These are phyloP conservation scores for Nannochloropsis oceanica DNA, from an alignment of 108 stramenopile genomes.

Conservation along the genomic window DNA sequence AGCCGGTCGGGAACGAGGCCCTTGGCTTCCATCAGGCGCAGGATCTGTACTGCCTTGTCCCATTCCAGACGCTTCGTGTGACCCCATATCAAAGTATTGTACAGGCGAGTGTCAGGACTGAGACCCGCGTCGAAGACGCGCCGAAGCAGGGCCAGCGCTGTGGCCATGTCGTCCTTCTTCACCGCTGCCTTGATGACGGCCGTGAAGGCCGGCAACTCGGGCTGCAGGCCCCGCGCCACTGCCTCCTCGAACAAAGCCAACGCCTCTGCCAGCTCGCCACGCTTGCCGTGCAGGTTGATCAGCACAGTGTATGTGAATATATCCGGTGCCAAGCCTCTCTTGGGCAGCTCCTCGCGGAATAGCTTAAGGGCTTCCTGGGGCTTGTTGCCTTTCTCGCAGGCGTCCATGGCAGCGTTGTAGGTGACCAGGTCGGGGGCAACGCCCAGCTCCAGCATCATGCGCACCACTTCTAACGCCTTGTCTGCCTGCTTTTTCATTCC, in stretches of 20 bases:
- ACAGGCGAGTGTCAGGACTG: neutral
- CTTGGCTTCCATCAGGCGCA: neutral
- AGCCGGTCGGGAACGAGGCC: neutral
- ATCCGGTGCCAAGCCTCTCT: neutral
- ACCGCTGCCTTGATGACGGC: neutral
- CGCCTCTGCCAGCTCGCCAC: neutral
- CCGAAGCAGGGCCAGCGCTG: neutral
- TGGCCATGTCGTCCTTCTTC: neutral
- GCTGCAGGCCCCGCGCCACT: neutral
- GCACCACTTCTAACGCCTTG: neutral
- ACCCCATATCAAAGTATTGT: neutral
- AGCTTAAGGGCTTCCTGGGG: neutral
- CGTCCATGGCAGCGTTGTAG: conserved; percentile 8
- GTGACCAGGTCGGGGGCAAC: conserved; percentile 3
- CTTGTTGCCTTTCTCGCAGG: neutral
- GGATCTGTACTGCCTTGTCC: neutral
- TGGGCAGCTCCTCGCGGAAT: neutral
- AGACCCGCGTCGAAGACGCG: neutral
- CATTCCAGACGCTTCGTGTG: neutral
- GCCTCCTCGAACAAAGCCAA: neutral
- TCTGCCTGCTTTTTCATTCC: conserved; percentile 4
- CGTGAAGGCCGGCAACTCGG: neutral
- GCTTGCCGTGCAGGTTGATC: neutral
- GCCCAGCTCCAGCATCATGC: conserved; percentile 1
- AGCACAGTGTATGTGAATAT: neutral